Percentiles rank a stretch among this genome's conserved stretches.
These are phyloP conservation scores for Fraxinus baroniana DNA, from an alignment of 305 asterid genomes.

Conservation along the genomic window DNA sequence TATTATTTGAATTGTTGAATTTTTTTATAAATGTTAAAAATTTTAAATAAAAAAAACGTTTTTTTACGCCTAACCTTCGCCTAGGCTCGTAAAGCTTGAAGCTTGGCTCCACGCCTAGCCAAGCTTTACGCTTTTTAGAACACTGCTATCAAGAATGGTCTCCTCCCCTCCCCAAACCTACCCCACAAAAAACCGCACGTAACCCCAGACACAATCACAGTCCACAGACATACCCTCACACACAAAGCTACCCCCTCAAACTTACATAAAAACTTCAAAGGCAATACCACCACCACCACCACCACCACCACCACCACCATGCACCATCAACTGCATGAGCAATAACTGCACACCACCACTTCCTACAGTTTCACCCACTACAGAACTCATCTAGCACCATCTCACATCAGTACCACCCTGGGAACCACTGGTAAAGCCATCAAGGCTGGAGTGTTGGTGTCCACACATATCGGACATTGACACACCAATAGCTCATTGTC, in stretches of 20 bases:
- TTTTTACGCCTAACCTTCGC: too few species aligned
- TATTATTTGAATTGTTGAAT: too few species aligned
- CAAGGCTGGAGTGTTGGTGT: not conserved
- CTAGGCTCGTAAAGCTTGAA: too few species aligned
- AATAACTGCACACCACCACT: not conserved
- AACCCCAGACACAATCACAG: not conserved
- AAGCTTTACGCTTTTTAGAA: too few species aligned
- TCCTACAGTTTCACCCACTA: not conserved
- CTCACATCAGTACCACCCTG: not conserved
- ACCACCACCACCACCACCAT: slow-evolving; percentile 3
- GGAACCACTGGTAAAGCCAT: not conserved
- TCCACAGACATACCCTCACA: not conserved
- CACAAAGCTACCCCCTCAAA: not conserved
- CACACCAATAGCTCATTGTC: not conserved
- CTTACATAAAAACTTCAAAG: not conserved
- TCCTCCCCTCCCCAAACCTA: not conserved
- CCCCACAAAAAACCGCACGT: not conserved
- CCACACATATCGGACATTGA: not conserved
- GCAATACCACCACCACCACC: not conserved
- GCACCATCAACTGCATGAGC: not conserved
- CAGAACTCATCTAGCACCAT: not conserved
- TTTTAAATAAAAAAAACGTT: too few species aligned
- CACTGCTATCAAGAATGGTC: not conserved
- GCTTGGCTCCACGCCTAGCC: too few species aligned
- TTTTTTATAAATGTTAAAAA: too few species aligned